Evolutionary conservation across 2,329 filamentous ascomycete genomes (phyloP).

Genomic region (Arachnopeziza araneosa): DNA sequence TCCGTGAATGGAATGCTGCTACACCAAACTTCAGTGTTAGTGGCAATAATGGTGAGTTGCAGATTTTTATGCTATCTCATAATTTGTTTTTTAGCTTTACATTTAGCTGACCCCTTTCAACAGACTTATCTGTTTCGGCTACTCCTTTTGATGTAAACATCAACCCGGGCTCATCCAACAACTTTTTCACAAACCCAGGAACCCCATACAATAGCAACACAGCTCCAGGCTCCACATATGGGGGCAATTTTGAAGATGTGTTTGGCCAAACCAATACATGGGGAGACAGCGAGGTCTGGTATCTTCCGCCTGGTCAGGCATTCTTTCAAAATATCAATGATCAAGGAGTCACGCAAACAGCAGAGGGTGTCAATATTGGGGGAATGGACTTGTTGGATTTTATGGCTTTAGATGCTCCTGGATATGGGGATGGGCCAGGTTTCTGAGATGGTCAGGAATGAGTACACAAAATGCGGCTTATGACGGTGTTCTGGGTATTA

Average conservation of each 20-base stretch:
- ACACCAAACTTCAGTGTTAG: conserved; percentile 21
- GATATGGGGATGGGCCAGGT: background rate
- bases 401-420: conserved; percentile 52
- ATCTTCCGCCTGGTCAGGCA: conserved; percentile 56
- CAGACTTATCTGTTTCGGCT: conserved; percentile 45
- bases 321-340: conserved; percentile 63
- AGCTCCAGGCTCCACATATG: background rate
- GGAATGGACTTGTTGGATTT: conserved; percentile 63
- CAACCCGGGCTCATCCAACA: conserved; percentile 37
- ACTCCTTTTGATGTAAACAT: conserved; percentile 51
- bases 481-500: background rate
- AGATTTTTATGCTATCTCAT: background rate
- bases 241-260: conserved; percentile 26
- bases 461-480: background rate
- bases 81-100: background rate
- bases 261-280: background rate
- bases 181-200: conserved; percentile 45
- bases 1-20: conserved; percentile 27
- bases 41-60: conserved; percentile 16
- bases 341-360: conserved; percentile 57
- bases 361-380: conserved; percentile 61
- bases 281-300: conserved; percentile 52
- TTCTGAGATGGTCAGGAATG: background rate
- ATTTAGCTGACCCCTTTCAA: conserved; percentile 5
- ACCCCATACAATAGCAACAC: conserved; percentile 28